Base-by-base conservation (phyloP, 164 flowering plant species). In the Stephania cephalantha region DNA sequence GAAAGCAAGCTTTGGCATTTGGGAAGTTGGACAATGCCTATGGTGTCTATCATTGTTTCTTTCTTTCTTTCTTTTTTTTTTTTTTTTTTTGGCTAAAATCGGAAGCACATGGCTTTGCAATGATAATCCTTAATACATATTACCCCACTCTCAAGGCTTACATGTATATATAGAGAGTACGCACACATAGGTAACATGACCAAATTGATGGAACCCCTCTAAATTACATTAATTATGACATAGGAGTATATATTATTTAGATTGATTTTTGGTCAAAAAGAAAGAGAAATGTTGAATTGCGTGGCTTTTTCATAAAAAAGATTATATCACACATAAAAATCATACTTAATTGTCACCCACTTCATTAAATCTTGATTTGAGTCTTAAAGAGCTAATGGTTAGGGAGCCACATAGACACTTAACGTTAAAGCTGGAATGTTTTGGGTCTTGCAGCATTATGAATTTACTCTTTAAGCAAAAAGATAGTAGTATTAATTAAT, bases 31-130 rank as follows among this genome's bases (percentile, higher is more conserved):
- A 11, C 22, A 29, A 69, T 58, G 63, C 25, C 46, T 77, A 75
- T 79, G 81, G 79, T 64, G 29, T 71, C 79, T 78, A 78, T 81
- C 78, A 81, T 61, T 61, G 66, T 18, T 61, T 61, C 78, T 76
- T 69, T 63, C 71, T 74, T 35, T 75, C 18, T 61, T 81, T 76
- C n/a, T n/a, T 69, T 63, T 74, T 74, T 35, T 75, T 29, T 61
- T 61, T 81, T 76, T 69, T 63, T 74, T 74, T 35, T 75, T 42
- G 46, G 78, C 77, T 75, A 68, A 72, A 79, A 82, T 77, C 72
- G 77, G 79, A 72, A 79, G 84, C 82, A 82, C 84, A 79, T 82
- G 84, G 84, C 58, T 79, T 70, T 75, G 71, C 78, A 73, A 76
- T 77, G 73, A 77, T 78, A 69, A 48, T 25, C 76, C 63, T 75